A percentile compares a stretch with the other conserved stretches of the same genome.
Conservation (phyloP, 352 stramenopile species). For the Globisporangium iwayamae region DNA sequence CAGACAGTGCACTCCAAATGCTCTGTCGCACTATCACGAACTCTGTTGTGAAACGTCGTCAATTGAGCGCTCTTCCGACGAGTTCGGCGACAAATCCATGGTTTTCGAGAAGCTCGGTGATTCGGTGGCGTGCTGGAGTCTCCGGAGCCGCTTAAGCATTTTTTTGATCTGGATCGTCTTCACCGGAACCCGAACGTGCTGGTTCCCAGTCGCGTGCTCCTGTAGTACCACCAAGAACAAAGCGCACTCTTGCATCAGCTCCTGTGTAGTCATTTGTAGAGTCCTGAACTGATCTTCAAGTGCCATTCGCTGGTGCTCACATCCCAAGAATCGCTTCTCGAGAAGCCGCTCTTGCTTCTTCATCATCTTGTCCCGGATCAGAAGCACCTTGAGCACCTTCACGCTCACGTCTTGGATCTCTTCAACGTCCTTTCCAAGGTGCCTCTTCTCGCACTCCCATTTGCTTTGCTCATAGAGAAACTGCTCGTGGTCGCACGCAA, state of each 20-base stretch:
- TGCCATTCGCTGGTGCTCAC: conserved; percentile 21
- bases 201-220: conserved; percentile 29
- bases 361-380: conserved; percentile 63
- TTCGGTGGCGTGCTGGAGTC: conserved; percentile 21
- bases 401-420: conserved; percentile 58
- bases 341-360: conserved; percentile 45
- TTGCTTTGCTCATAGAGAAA: conserved; percentile 62
- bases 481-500: conserved; percentile 60
- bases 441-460: conserved; percentile 50
- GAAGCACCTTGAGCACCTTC: conserved; percentile 62
- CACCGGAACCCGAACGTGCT: conserved; percentile 18
- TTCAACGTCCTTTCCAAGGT: conserved; percentile 43
- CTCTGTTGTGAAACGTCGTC: background rate
- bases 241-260: conserved; percentile 44
- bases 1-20: no score
- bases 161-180: conserved; percentile 49
- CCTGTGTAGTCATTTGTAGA: conserved; percentile 23
- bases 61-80: background rate
- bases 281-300: conserved; percentile 11
- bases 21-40: background rate
- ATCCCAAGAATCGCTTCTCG: conserved; percentile 15
- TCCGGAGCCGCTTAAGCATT: conserved; percentile 38
- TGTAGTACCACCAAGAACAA: conserved; percentile 49
- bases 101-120: background rate
- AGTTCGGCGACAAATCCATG: background rate